Conservation (phyloP, 1,139 yeast species). For the Pichia sp. region DNA sequence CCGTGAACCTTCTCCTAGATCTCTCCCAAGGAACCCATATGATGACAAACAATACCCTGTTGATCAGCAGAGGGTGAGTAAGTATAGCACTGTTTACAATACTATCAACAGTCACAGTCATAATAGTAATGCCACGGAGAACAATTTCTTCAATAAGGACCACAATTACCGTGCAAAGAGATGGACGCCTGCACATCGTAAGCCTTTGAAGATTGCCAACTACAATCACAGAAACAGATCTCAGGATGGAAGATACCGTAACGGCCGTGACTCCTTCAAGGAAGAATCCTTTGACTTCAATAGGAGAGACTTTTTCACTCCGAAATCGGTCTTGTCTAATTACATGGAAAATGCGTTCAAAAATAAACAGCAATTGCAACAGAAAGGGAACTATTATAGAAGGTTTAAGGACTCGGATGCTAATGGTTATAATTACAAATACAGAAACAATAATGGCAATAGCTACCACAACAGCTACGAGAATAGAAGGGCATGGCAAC, state of each 20-base stretch:
- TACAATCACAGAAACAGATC: slow-evolving; percentile 20
- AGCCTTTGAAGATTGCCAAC: slow-evolving; percentile 36
- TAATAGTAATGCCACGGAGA: background rate
- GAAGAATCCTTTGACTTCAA: slow-evolving; percentile 32
- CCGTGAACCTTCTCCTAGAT: background rate
- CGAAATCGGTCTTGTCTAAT: slow-evolving; percentile 64
- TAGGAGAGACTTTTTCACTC: slow-evolving; percentile 70
- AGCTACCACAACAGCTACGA: slow-evolving; percentile 3
- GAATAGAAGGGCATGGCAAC: slow-evolving; percentile 25
- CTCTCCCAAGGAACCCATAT: no score
- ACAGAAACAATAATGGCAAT: background rate
- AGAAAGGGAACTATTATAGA: slow-evolving; percentile 24
- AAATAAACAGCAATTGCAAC: slow-evolving; percentile 22
- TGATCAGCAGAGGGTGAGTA: background rate
- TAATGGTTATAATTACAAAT: background rate
- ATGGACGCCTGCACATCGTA: slow-evolving; percentile 25
- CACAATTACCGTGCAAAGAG: slow-evolving; percentile 9
- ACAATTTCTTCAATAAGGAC: slow-evolving; percentile 4
- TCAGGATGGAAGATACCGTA: slow-evolving; percentile 20
- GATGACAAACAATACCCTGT: background rate
- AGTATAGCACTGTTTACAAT: background rate
- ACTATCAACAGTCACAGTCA: background rate
- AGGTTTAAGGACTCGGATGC: no score
- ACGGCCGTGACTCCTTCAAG: slow-evolving; percentile 4
- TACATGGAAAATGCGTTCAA: slow-evolving; percentile 66